Conservation (phyloP, 495 filamentous ascomycete species). For the Tuber indicum region DNA sequence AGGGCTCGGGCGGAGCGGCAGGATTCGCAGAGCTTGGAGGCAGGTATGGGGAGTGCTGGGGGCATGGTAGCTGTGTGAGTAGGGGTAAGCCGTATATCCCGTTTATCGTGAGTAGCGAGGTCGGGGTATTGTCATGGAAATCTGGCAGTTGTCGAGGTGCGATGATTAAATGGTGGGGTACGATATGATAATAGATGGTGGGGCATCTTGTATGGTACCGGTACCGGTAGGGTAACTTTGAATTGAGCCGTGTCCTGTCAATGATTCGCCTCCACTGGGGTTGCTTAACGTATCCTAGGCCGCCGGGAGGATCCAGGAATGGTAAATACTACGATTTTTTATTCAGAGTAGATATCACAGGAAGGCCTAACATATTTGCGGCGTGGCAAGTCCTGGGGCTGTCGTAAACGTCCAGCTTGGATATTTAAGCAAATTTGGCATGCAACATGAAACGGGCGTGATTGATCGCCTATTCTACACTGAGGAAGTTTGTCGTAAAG, state of each 20-base stretch:
- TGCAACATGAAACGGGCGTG: not conserved
- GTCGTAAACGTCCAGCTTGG: not conserved
- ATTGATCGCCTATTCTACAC: not conserved
- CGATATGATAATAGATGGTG: not conserved
- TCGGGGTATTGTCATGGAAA: not conserved
- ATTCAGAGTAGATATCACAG: not conserved
- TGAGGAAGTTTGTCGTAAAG: not conserved
- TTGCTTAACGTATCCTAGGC: not conserved
- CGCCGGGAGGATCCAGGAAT: not conserved
- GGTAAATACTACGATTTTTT: not conserved
- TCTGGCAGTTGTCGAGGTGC: not conserved
- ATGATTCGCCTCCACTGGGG: not conserved
- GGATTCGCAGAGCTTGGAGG: conserved; percentile 58
- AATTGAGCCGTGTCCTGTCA: not conserved
- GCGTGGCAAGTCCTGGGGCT: not conserved
- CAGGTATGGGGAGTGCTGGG: conserved; percentile 23
- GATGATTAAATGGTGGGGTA: not conserved
- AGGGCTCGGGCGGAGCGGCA: conserved; percentile 73
- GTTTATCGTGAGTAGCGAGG: not conserved
- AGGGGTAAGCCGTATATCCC: not conserved
- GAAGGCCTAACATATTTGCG: not conserved
- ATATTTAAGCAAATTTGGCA: not conserved
- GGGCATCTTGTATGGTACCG: not conserved
- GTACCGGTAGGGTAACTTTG: not conserved
- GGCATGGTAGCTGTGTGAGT: not conserved